phyloP scores from a whole-genome alignment of 208 protist species.

The Lotmaria passim region DNA sequence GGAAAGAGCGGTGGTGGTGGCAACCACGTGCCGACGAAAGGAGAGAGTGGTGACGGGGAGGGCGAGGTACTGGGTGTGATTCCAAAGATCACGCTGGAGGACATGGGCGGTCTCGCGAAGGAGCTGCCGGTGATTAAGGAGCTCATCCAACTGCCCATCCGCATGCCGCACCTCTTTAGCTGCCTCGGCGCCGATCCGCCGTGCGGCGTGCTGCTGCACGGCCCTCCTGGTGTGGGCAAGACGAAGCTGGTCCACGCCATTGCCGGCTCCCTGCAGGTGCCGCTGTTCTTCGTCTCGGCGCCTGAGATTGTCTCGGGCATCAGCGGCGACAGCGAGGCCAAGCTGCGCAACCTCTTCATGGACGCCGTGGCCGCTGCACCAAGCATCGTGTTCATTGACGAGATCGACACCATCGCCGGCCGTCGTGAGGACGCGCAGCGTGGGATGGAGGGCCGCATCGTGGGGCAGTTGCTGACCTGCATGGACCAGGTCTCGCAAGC shows the following conservation, averaged over 20 bases:
- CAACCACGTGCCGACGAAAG: conserved; percentile 15
- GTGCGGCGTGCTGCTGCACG: conserved; percentile 96
- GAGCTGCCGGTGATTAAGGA: conserved; percentile 94
- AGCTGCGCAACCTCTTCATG: conserved; percentile 96
- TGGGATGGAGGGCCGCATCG: conserved; percentile 99
- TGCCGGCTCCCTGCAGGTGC: conserved; percentile 92
- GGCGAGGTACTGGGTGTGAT: conserved; percentile 73
- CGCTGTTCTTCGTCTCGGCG: conserved; percentile 95
- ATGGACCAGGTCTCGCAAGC: conserved; percentile 96
- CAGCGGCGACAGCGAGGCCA: conserved; percentile 98
- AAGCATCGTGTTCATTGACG: conserved; percentile 99
- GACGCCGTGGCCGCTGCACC: conserved; percentile 94
- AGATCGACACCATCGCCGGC: conserved; percentile 97
- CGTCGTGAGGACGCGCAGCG: conserved; percentile 94
- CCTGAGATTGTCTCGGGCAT: conserved; percentile 98
- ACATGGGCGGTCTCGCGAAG: conserved; percentile 93
- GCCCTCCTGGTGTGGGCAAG: conserved; percentile 96
- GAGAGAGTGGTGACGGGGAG: conserved; percentile 11
- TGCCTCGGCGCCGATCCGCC: conserved; percentile 96
- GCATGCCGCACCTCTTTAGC: conserved; percentile 95
- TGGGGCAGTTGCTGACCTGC: conserved; percentile 98
- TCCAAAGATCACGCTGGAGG: conserved; percentile 83
- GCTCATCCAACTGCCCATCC: conserved; percentile 95
- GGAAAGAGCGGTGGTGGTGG: conserved; percentile 4
- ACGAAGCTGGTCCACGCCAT: conserved; percentile 96